These are phyloP conservation scores for Coemansia javaensis DNA, from an alignment of 192 early-diverging fungal species.

Conservation along the genomic window DNA sequence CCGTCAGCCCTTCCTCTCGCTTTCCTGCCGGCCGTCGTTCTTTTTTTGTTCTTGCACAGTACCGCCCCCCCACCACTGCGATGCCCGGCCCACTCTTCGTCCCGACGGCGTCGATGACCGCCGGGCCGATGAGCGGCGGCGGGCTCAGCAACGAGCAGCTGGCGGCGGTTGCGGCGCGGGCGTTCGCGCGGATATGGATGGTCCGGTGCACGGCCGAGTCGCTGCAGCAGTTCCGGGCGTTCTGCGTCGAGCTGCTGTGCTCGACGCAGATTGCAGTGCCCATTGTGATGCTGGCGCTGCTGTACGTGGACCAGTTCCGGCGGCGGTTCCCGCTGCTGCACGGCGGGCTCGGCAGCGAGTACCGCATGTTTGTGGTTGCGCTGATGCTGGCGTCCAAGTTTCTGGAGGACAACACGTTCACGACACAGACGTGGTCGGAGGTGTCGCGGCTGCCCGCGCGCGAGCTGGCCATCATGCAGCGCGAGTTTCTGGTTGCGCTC, in stretches of 20 bases:
- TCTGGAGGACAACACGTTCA: constrained; percentile 86
- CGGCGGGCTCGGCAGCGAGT: constrained; percentile 67
- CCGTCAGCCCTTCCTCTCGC: too few relatives aligned
- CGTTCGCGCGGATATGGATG: constrained; percentile 44
- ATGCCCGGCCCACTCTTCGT: too few relatives aligned
- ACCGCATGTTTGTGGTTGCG: constrained; percentile 76
- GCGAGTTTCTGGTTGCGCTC: constrained; percentile 76
- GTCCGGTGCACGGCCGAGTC: constrained; percentile 23
- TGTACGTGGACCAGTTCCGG: constrained; percentile 44
- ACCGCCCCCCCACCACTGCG: too few relatives aligned
- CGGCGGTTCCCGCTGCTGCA: constrained; percentile 27
- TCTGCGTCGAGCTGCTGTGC: constrained; percentile 47
- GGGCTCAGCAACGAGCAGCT: constrained; percentile 39
- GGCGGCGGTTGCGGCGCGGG: constrained; percentile 35
- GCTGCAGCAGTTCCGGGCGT: constrained; percentile 39
- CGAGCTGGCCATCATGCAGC: constrained; percentile 84
- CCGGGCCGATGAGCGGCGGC: too few relatives aligned
- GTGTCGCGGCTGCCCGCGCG: constrained; percentile 72
- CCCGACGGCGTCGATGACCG: too few relatives aligned
- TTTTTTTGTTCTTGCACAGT: too few relatives aligned
- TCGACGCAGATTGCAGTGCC: constrained; percentile 49
- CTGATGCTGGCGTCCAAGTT: constrained; percentile 84
- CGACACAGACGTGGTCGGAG: constrained; percentile 85
- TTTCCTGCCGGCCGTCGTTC: too few relatives aligned
- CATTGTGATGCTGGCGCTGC: constrained; percentile 48